Evolutionary conservation across 139 green algal genomes (phyloP), one percentile per base, ranked within the genome.

Genomic region (Coccomyxa sp.): DNA sequence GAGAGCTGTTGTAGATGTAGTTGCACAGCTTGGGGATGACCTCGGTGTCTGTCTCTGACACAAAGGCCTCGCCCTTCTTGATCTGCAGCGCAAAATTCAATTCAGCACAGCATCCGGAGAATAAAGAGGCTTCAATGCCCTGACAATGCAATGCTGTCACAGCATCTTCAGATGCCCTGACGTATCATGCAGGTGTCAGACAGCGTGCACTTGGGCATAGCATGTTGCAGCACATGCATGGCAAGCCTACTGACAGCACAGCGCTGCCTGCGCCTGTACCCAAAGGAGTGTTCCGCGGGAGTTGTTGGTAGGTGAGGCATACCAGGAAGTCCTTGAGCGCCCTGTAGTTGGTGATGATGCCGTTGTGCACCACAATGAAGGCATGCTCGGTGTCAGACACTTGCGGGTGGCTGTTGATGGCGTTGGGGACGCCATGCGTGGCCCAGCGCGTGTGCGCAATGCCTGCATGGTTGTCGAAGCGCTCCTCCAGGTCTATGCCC

Each of bases 281-380:
- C n/a, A n/a, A n/a, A n/a, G n/a, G n/a, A n/a, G n/a, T n/a, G n/a
- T n/a, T n/a, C n/a, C n/a, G n/a, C n/a, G n/a, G n/a, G n/a, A n/a
- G n/a, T n/a, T n/a, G n/a, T n/a, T n/a, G n/a, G n/a, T n/a, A n/a
- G n/a, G n/a, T 58, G 16, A 58, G 27, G 31, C 39, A 14, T 77
- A 94, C 88, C 88, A 98, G 83, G 81, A 97, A 97, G 38, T 94
- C 89, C 69, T 95, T 95, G 0, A 98, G 86, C 33, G 93, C 85
- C 74, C 91, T 87, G 88, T 96, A 98, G 91, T 99, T 99, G 41
- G 97, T 99, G 90, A 99, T 99, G 87, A 99, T 99, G 69, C 96
- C 96, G 80, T 99, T 99, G 92, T 99, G 97, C 39, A 99, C 97
- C 10, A 99, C 94, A 31, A 97, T 86, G 82, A 99, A 99, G 79